Conservation (phyloP, 768 basidiomycete genomes). For the Chalciporus piperatus region DNA sequence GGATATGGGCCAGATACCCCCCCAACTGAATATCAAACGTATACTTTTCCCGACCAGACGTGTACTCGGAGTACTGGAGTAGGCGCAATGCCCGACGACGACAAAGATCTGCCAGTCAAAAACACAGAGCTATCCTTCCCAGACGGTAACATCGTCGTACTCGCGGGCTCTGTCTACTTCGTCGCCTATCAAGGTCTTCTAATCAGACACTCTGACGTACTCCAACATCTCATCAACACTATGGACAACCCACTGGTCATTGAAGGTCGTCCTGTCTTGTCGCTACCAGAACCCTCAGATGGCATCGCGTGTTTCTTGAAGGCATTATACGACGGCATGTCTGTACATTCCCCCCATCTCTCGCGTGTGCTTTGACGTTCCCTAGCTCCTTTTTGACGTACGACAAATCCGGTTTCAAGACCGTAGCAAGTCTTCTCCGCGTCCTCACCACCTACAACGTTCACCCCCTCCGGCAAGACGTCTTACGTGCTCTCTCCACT, state of each 20-base stretch:
- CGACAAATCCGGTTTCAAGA: conserved; percentile 49
- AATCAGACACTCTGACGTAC: conserved; percentile 56
- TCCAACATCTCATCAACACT: conserved; percentile 40
- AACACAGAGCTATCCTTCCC: conserved; percentile 59
- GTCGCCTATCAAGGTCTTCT: conserved; percentile 67
- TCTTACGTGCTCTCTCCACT: conserved; percentile 49
- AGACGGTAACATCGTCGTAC: conserved; percentile 68
- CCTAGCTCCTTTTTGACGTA: conserved; percentile 46
- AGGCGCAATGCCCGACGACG: conserved; percentile 15
- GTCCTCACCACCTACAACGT: conserved; percentile 66
- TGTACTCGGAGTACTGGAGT: too few species aligned
- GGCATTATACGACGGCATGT: conserved; percentile 73
- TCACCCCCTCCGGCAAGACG: conserved; percentile 52
- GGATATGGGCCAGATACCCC: too few species aligned
- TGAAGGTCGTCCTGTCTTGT: conserved; percentile 57
- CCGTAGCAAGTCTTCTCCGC: conserved; percentile 55
- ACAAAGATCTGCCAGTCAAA: conserved; percentile 28
- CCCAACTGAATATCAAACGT: too few species aligned
- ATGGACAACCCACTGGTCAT: conserved; percentile 30
- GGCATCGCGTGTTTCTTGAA: conserved; percentile 59
- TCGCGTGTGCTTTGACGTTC: conserved; percentile 15
- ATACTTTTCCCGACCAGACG: too few species aligned
- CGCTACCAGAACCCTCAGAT: conserved; percentile 52
- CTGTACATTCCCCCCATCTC: conserved; percentile 22
- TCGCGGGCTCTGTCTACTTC: conserved; percentile 58